Conservation (phyloP, 495 filamentous ascomycete species). For the Aspergillus avenaceus region DNA sequence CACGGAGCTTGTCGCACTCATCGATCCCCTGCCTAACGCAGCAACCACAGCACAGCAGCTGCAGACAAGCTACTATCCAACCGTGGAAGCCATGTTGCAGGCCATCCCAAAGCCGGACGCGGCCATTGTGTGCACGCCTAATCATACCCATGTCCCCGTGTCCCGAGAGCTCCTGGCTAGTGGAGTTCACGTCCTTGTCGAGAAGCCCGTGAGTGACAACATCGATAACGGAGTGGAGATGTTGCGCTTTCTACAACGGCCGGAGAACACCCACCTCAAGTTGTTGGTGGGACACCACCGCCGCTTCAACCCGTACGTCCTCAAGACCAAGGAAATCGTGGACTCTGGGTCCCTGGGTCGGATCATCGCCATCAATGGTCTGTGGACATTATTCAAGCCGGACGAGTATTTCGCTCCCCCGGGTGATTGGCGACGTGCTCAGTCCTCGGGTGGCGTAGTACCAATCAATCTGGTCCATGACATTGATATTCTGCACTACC, state of each 20-base stretch:
- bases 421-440: constrained; percentile 43
- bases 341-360: constrained; percentile 36
- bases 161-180: constrained; percentile 44
- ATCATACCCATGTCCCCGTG: constrained; percentile 51
- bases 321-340: constrained; percentile 44
- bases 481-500: constrained; percentile 54
- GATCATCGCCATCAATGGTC: constrained; percentile 50
- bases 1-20: constrained; percentile 45
- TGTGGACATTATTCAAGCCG: constrained; percentile 53
- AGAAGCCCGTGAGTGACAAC: constrained; percentile 52
- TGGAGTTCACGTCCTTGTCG: constrained; percentile 52
- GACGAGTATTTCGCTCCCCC: constrained; percentile 45
- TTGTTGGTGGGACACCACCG: constrained; percentile 58
- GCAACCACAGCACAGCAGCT: constrained; percentile 21
- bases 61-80: constrained; percentile 28
- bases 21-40: constrained; percentile 43
- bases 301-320: constrained; percentile 56
- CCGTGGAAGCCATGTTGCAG: constrained; percentile 39
- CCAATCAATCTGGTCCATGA: constrained; percentile 60
- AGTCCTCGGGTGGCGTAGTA: constrained; percentile 40
- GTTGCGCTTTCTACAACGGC: constrained; percentile 9
- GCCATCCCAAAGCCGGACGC: constrained; percentile 38
- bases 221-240: constrained; percentile 36
- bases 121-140: constrained; percentile 59
- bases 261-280: constrained; percentile 29